A percentile compares a stretch with the other conserved stretches of the same genome.
phyloP scores from a whole-genome alignment of 148 eudicot species.

The Cornus florida region DNA sequence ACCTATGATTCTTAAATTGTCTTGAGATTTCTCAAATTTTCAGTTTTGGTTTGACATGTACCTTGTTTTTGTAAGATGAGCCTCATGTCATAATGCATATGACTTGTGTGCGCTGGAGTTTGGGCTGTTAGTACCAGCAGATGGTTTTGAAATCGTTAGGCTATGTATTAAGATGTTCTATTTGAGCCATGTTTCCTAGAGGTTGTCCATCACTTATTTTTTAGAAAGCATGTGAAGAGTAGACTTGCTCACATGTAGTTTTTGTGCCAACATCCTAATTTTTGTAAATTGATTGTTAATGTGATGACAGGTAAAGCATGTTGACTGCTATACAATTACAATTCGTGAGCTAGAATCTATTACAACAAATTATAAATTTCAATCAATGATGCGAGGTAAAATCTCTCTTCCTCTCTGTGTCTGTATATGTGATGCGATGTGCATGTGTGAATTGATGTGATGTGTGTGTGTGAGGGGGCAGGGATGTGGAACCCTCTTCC shows the following conservation, averaged over 20 bases:
- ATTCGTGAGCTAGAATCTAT: slow-evolving; percentile 71
- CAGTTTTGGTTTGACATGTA: too few relatives aligned
- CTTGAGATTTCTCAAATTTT: not conserved
- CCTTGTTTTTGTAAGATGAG: too few relatives aligned
- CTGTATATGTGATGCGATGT: not conserved
- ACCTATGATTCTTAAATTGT: not conserved
- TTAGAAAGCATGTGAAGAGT: too few relatives aligned
- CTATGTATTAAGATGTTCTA: not conserved
- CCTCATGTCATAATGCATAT: not conserved
- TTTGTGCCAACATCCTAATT: not conserved
- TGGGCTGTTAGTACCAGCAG: not conserved
- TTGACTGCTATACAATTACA: slow-evolving; percentile 77
- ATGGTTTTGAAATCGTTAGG: too few relatives aligned
- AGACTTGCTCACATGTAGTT: not conserved
- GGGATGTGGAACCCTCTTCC: not conserved
- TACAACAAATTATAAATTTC: slow-evolving; percentile 62
- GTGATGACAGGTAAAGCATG: slow-evolving; percentile 71
- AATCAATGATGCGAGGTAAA: slow-evolving; percentile 98
- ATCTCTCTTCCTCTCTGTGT: slow-evolving; percentile 5
- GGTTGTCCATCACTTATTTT: not conserved
- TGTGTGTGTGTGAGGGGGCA: too few relatives aligned
- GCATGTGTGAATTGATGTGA: too few relatives aligned
- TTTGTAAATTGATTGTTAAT: slow-evolving; percentile 4
- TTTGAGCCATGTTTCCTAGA: not conserved
- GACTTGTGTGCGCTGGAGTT: not conserved